Percentiles rank a stretch among this genome's conserved stretches.
phyloP scores from a whole-genome alignment of 495 filamentous ascomycete genomes.

The Aspergillus conjunctus region DNA sequence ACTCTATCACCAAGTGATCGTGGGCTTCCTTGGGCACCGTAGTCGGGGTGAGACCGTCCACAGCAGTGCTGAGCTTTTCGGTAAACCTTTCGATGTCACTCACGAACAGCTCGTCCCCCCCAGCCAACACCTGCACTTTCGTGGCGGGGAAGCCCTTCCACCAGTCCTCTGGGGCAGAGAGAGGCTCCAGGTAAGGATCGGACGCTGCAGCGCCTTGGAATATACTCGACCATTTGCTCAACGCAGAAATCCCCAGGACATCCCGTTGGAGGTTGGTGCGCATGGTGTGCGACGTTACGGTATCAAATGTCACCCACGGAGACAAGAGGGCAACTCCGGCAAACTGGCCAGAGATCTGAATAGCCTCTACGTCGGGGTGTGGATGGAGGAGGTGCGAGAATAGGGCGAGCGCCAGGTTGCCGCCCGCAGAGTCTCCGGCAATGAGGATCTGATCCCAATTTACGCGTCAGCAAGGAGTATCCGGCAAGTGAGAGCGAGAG shows the following conservation, averaged over 20 bases:
- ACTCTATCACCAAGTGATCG: neutral
- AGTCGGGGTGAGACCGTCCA: neutral
- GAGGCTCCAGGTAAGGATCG: slow-evolving; percentile 20
- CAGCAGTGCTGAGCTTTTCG: neutral
- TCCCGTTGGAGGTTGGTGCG: neutral
- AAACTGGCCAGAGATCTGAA: slow-evolving; percentile 9
- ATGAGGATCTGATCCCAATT: slow-evolving; percentile 37
- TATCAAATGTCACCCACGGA: neutral
- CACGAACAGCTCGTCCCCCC: neutral
- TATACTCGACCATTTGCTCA: slow-evolving; percentile 12
- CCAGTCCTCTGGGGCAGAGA: slow-evolving; percentile 19
- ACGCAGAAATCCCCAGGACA: neutral
- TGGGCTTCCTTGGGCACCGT: neutral
- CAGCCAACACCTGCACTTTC: slow-evolving; percentile 7
- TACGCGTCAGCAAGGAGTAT: neutral
- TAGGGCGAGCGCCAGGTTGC: slow-evolving; percentile 48
- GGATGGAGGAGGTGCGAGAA: slow-evolving; percentile 57
- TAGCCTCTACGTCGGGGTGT: slow-evolving; percentile 38
- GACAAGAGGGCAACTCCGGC: slow-evolving; percentile 9
- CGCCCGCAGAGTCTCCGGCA: slow-evolving; percentile 58
- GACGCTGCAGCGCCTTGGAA: slow-evolving; percentile 14
- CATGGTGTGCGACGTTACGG: no score
- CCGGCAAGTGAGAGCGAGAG: neutral
- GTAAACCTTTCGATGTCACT: neutral
- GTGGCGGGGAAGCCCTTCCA: slow-evolving; percentile 14